phyloP scores from a whole-genome alignment of 2,329 filamentous ascomycete genomes.

The Fusarium pilosicola region DNA sequence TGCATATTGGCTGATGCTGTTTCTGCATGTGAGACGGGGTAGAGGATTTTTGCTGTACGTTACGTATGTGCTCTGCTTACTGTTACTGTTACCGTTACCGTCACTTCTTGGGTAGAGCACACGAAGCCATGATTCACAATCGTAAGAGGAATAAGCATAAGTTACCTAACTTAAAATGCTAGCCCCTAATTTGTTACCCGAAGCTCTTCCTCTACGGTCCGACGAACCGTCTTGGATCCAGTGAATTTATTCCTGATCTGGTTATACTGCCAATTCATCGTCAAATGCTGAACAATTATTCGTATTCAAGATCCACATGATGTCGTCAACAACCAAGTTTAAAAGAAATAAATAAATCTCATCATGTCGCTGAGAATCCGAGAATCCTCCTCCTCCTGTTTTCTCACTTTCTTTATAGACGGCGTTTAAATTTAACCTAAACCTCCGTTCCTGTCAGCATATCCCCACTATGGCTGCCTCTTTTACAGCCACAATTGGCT shows the following conservation, averaged over 20 bases:
- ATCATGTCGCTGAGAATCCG: neutral
- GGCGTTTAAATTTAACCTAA: slow-evolving; percentile 1
- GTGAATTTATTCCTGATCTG: slow-evolving; percentile 11
- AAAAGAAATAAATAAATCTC: neutral
- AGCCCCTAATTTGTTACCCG: slow-evolving; percentile 1
- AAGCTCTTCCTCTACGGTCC: slow-evolving; percentile 12
- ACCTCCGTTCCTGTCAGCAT: slow-evolving; percentile 24
- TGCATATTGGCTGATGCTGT: neutral
- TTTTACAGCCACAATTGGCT: slow-evolving; percentile 34
- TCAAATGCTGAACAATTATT: neutral
- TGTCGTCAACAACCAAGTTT: neutral
- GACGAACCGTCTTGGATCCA: neutral
- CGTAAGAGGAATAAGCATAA: neutral
- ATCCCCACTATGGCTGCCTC: slow-evolving; percentile 19
- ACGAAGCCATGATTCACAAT: neutral
- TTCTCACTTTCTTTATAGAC: neutral
- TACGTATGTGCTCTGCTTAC: neutral
- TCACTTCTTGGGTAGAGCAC: neutral
- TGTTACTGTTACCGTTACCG: neutral
- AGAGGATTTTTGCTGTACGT: neutral
- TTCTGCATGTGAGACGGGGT: neutral
- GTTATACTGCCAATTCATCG: slow-evolving; percentile 13
- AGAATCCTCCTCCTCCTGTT: neutral
- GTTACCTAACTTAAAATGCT: neutral
- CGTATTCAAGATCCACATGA: neutral